These are phyloP conservation scores for Bipolaris victoriae DNA, from an alignment of 2,329 filamentous ascomycete species.

Conservation along the genomic window DNA sequence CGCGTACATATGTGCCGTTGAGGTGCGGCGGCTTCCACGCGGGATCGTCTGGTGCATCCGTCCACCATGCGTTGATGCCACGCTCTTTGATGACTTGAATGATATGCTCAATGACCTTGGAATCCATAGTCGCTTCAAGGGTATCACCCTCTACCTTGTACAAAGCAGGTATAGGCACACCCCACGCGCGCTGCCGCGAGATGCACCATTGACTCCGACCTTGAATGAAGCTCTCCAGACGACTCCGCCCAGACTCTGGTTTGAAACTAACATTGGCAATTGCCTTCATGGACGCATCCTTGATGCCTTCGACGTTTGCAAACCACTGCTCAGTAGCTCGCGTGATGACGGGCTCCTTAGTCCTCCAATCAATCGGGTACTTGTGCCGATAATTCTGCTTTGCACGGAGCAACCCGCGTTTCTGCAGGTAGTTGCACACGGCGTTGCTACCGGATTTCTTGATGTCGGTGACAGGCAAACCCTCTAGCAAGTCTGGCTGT, in stretches of 20 bases:
- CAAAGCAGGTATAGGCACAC: slow-evolving; percentile 91
- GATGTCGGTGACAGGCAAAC: slow-evolving; percentile 72
- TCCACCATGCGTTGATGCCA: slow-evolving; percentile 94
- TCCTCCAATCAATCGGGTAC: slow-evolving; percentile 97
- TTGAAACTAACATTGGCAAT: slow-evolving; percentile 78
- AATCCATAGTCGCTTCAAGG: slow-evolving; percentile 73
- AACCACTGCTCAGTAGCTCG: slow-evolving; percentile 98
- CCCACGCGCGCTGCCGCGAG: slow-evolving; percentile 93
- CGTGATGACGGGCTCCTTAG: slow-evolving; percentile 88
- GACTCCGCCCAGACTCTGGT: slow-evolving; percentile 72
- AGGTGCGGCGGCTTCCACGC: slow-evolving; percentile 77
- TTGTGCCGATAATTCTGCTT: slow-evolving; percentile 81
- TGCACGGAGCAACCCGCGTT: slow-evolving; percentile 63
- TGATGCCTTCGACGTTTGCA: slow-evolving; percentile 85
- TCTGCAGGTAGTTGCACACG: slow-evolving; percentile 71
- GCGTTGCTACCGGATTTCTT: slow-evolving; percentile 62
- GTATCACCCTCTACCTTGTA: slow-evolving; percentile 71
- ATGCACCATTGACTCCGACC: slow-evolving; percentile 97
- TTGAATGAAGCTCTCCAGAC: slow-evolving; percentile 84
- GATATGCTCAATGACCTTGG: slow-evolving; percentile 81
- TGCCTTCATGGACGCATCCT: slow-evolving; percentile 71
- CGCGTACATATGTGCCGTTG: slow-evolving; percentile 68
- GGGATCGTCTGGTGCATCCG: slow-evolving; percentile 74
- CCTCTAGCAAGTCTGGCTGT: slow-evolving; percentile 69
- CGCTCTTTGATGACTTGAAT: slow-evolving; percentile 76